A percentile compares a stretch with the other conserved stretches of the same genome.
These are phyloP conservation scores for Sphaerobolus stellatus DNA, from an alignment of 1,284 basidiomycete species.

Conservation along the genomic window DNA sequence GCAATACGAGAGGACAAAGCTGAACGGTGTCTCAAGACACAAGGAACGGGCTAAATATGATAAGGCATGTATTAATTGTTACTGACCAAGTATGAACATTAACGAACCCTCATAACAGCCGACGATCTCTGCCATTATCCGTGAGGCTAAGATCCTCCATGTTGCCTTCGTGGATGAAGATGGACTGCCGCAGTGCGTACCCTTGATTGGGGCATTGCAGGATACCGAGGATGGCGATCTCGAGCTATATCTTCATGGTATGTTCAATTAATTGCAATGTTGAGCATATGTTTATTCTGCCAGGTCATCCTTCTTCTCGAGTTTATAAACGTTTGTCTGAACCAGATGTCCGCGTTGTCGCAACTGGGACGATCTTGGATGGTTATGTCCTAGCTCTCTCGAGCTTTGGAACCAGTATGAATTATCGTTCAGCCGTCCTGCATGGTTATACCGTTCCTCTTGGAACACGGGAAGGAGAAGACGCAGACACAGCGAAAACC, in stretches of 20 bases:
- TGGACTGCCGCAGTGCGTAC: slow-evolving; percentile 26
- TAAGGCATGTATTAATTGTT: slow-evolving; percentile 2
- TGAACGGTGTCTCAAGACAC: slow-evolving; percentile 9
- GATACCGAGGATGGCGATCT: slow-evolving; percentile 22
- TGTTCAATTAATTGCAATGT: not conserved
- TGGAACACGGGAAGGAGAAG: slow-evolving; percentile 10
- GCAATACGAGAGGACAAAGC: slow-evolving; percentile 7
- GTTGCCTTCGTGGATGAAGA: slow-evolving; percentile 24
- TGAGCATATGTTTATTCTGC: not conserved
- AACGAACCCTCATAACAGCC: not conserved
- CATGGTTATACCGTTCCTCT: slow-evolving; percentile 25
- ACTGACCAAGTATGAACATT: not conserved
- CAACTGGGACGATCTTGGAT: slow-evolving; percentile 27
- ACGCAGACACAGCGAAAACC: slow-evolving; percentile 3
- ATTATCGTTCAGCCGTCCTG: slow-evolving; percentile 27
- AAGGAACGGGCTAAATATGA: slow-evolving; percentile 11
- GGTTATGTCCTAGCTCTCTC: slow-evolving; percentile 27
- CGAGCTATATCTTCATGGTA: slow-evolving; percentile 24
- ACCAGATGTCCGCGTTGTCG: slow-evolving; percentile 23
- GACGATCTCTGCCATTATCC: slow-evolving; percentile 20
- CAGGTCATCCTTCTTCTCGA: slow-evolving; percentile 25
- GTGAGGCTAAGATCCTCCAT: slow-evolving; percentile 23
- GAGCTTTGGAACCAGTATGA: slow-evolving; percentile 24
- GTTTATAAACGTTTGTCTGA: slow-evolving; percentile 23
- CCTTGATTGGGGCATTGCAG: slow-evolving; percentile 26